Evolutionary conservation across 1,284 basidiomycete species (phyloP).

Genomic region (Ganoderma resinaceum): DNA sequence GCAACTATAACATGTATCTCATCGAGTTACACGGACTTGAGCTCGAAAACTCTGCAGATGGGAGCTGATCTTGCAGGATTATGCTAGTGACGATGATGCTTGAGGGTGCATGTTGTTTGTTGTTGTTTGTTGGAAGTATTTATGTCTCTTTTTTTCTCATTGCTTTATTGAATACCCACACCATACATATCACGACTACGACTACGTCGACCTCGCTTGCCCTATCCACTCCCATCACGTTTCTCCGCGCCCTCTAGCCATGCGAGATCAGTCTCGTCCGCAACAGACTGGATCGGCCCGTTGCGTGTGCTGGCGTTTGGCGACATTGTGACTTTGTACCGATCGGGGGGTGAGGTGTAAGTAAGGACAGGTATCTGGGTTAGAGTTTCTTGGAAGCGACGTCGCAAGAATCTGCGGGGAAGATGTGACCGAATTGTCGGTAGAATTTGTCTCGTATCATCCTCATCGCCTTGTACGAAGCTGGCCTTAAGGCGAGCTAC

Average conservation of each 20-base stretch:
- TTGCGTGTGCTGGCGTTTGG: constrained; percentile 34
- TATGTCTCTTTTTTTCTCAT: constrained; percentile 30
- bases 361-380: constrained; percentile 61
- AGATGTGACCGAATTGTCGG: constrained; percentile 25
- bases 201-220: constrained; percentile 23
- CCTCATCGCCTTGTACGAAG: constrained; percentile 16
- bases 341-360: constrained; percentile 33
- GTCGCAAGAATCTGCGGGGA: constrained; percentile 61
- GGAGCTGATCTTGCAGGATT: constrained; percentile 17
- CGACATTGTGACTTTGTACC: constrained; percentile 38
- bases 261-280: constrained; percentile 40
- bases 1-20: constrained; percentile 80
- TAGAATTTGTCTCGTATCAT: constrained; percentile 22
- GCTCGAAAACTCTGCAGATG: constrained; percentile 57
- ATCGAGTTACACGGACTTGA: constrained; percentile 85
- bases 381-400: constrained; percentile 69
- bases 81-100: background rate
- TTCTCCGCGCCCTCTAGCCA: constrained; percentile 42
- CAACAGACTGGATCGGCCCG: constrained; percentile 31
- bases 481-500: constrained; percentile 26
- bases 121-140: constrained; percentile 26
- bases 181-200: constrained; percentile 25
- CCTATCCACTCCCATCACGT: constrained; percentile 7
- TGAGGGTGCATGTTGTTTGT: constrained; percentile 13
- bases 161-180: constrained; percentile 29